phyloP scores from a whole-genome alignment of 768 basidiomycete species.

The Kwoniella heveanensis region DNA sequence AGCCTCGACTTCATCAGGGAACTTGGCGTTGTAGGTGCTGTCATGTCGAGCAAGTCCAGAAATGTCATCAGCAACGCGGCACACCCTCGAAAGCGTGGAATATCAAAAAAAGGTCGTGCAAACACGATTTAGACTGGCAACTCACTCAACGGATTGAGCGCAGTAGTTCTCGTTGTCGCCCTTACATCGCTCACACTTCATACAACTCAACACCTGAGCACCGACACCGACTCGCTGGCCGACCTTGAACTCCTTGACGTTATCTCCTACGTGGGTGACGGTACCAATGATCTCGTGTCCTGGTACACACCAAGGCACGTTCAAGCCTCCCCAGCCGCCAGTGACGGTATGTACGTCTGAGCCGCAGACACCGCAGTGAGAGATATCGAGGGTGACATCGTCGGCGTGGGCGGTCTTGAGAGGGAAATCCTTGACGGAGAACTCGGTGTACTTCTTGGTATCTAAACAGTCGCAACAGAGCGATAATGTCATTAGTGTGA shows the following conservation, averaged over 20 bases:
- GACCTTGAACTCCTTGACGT: conserved; percentile 63
- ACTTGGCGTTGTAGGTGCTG: conserved; percentile 53
- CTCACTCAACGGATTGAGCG: conserved; percentile 54
- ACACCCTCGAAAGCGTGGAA: too few species aligned
- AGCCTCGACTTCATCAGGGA: conserved; percentile 45
- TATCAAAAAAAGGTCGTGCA: too few species aligned
- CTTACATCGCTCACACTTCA: conserved; percentile 57
- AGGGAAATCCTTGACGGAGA: conserved; percentile 45
- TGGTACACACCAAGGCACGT: conserved; percentile 26
- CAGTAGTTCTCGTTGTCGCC: conserved; percentile 61
- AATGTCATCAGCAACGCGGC: neutral
- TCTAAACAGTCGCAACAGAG: too few species aligned
- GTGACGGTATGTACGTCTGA: conserved; percentile 62
- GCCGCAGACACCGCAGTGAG: conserved; percentile 60
- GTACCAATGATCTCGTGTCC: conserved; percentile 66
- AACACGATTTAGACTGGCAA: too few species aligned
- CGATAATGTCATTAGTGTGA: too few species aligned
- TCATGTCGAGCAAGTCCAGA: neutral
- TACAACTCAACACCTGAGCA: conserved; percentile 63
- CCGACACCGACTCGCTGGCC: conserved; percentile 65
- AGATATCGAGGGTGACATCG: conserved; percentile 52
- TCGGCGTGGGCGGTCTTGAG: conserved; percentile 44
- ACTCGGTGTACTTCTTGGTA: conserved; percentile 49
- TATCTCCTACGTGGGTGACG: conserved; percentile 62
- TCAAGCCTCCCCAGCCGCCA: conserved; percentile 58